Percentiles rank a stretch among this genome's conserved stretches.
These are phyloP conservation scores for Moricandia arvensis DNA, from an alignment of 345 rosid genomes.

Conservation along the genomic window DNA sequence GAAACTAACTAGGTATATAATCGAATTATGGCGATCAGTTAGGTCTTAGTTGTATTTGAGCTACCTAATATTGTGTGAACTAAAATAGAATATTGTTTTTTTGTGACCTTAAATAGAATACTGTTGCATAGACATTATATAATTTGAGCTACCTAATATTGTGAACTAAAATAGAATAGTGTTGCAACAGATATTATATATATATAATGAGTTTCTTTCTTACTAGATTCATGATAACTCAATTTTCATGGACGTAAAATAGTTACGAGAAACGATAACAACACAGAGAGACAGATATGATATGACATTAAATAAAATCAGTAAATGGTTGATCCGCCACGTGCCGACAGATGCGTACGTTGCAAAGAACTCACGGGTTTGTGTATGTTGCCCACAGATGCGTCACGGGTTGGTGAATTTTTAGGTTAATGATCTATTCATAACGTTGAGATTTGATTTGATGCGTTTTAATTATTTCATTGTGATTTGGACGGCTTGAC, in stretches of 20 bases:
- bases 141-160: not conserved
- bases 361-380: slow-evolving; percentile 53
- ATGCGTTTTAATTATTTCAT: not conserved
- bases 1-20: not conserved
- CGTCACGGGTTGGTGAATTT: slow-evolving; percentile 28
- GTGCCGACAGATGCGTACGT: slow-evolving; percentile 34
- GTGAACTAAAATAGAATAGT: not conserved
- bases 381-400: slow-evolving; percentile 27
- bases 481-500: slow-evolving; percentile 30
- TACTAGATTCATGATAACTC: slow-evolving; percentile 19
- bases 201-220: not conserved
- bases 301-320: not conserved
- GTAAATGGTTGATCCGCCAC: slow-evolving; percentile 35
- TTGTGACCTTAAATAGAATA: not conserved
- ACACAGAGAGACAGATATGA: not conserved
- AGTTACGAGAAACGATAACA: not conserved
- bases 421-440: slow-evolving; percentile 26
- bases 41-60: not conserved
- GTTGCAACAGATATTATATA: not conserved
- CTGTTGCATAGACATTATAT: not conserved
- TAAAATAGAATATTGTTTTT: not conserved
- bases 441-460: slow-evolving; percentile 30
- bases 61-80: slow-evolving; percentile 1
- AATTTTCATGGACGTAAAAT: slow-evolving; percentile 2
- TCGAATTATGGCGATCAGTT: not conserved